Conservation (phyloP, 768 basidiomycete species). For the Lactarius akahatsu region DNA sequence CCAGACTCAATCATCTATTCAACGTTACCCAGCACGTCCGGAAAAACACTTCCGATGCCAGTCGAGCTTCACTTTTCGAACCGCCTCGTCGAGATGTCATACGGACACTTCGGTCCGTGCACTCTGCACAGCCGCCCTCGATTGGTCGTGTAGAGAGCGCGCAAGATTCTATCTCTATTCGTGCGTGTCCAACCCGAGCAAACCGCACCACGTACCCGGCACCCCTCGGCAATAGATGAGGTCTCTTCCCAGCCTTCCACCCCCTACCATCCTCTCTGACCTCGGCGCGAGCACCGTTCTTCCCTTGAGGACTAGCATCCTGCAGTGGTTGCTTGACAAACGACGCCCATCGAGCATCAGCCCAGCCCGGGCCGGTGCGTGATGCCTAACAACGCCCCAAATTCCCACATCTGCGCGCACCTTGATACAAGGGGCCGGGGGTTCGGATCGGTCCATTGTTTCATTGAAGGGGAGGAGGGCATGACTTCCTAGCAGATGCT, state of each 20-base stretch:
- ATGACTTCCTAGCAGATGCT: not conserved
- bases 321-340: not conserved
- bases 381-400: not conserved
- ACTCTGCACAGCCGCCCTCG: conserved; percentile 5
- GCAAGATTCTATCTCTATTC: conserved; percentile 7
- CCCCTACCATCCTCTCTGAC: not conserved
- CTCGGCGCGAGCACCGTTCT: not conserved
- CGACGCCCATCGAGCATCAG: not conserved
- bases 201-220: not conserved
- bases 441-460: not conserved
- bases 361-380: not conserved
- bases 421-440: not conserved
- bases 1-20: not conserved
- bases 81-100: not conserved
- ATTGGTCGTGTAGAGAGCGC: conserved; percentile 1
- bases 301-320: not conserved
- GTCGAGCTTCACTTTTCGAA: not conserved
- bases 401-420: not conserved
- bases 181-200: not conserved
- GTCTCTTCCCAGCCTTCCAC: not conserved
- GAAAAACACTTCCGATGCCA: not conserved
- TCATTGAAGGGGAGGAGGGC: not conserved
- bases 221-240: conserved; percentile 8
- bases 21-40: not conserved
- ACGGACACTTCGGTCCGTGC: conserved; percentile 10